A percentile compares a stretch with the other conserved stretches of the same genome.
Evolutionary conservation across 257 asterid species (phyloP).

Genomic region (Lithospermum erythrorhizon): DNA sequence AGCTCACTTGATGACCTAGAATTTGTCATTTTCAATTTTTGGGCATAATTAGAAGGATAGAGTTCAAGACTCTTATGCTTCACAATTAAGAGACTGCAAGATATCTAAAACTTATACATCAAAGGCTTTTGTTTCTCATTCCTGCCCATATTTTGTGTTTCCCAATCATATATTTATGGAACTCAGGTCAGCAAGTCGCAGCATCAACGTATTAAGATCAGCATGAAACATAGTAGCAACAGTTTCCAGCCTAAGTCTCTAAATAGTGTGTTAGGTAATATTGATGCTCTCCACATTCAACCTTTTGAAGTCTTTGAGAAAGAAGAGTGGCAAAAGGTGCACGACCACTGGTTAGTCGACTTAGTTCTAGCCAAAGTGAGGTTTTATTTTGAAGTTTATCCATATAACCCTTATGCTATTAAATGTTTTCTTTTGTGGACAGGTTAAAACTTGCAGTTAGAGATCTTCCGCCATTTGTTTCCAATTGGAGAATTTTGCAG

Average conservation of each 20-base stretch:
- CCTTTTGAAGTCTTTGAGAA: slow-evolving; percentile 90
- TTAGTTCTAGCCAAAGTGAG: slow-evolving; percentile 14
- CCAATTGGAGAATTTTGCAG: slow-evolving; percentile 44
- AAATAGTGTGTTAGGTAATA: slow-evolving; percentile 67
- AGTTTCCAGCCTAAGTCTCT: slow-evolving; percentile 65
- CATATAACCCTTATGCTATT: slow-evolving; percentile 3
- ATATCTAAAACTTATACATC: no score
- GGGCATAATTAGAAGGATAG: background rate
- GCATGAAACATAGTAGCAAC: slow-evolving; percentile 58
- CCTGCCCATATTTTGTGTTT: no score
- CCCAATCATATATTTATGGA: no score
- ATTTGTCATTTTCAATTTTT: slow-evolving; percentile 3
- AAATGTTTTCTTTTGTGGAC: slow-evolving; percentile 7
- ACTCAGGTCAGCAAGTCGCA: slow-evolving; percentile 86
- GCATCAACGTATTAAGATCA: slow-evolving; percentile 69
- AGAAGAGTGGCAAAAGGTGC: slow-evolving; percentile 82
- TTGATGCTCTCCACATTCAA: slow-evolving; percentile 57
- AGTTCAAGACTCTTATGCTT: no score
- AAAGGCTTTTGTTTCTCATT: no score
- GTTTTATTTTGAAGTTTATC: slow-evolving; percentile 12
- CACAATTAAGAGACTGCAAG: no score
- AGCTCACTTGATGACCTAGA: slow-evolving; percentile 7
- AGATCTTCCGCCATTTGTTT: slow-evolving; percentile 53
- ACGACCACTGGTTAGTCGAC: slow-evolving; percentile 60
- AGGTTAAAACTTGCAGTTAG: slow-evolving; percentile 66